Base-by-base conservation (phyloP, 1,284 basidiomycete species). In the Flammula alnicola region DNA sequence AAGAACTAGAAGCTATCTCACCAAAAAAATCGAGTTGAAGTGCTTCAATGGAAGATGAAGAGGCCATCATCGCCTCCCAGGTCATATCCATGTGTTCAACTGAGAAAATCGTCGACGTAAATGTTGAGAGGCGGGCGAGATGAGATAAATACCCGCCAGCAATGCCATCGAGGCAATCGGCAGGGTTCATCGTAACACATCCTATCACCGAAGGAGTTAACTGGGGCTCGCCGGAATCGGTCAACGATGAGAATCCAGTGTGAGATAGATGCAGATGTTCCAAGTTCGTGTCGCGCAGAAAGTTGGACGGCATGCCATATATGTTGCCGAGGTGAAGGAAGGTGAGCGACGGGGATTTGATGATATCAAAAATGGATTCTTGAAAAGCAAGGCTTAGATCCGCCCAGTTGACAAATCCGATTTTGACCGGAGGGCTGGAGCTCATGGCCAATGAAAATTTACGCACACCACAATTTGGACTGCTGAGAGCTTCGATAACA, bases 111-210 rank as follows among this genome's bases (percentile, higher is more conserved):
- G 43, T 44, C 4, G 48, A 44, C 7, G 41, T 39, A 23, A 50
- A 45, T 3, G 42, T 50, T 16, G 16, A 39, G 12, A 50, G 41
- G 26, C 35, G 27, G 11, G 29, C 17, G 27, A 50, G 48, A 30
- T 44, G 43, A 2, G 36, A 44, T n/a, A 39, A 31, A 44, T 40
- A 38, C 19, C 42, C 43, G 5, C 42, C 43, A 39, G 36, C 48
- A 16, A 44, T 44, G 5, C 43, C 43, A 9, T 8, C 19, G 14
- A 44, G 35, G 11, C 48, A 50, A 9, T 49, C 47, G 4, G 47
- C 39, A 10, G 47, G 47, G 16, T 49, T 49, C 47, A 49, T 49
- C 8, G 47, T 49, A 14, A 49, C 47, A n/a, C 47, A 50, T 23
- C 48, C 41, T 7, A 50, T 20, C 6, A 35, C 22, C 17, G 36